Percentiles rank a stretch among this genome's conserved stretches.
Conservation (phyloP, 2,329 filamentous ascomycete species). For the Aspergillaceae sp. region DNA sequence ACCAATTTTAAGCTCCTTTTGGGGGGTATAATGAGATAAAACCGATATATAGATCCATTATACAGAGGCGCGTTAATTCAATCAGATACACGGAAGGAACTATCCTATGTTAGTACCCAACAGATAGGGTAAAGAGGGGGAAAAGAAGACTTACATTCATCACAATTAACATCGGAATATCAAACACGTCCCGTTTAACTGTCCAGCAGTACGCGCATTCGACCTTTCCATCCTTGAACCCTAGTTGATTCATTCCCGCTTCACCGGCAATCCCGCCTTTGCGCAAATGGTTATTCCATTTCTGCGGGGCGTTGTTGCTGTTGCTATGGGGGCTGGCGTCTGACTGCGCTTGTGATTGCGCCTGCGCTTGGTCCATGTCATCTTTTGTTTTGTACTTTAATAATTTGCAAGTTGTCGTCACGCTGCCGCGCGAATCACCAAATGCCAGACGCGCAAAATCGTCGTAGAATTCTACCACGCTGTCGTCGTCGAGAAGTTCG, state of each 20-base stretch:
- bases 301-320: too few species aligned
- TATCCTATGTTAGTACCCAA: constrained; percentile 13
- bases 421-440: constrained; percentile 76
- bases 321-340: too few species aligned
- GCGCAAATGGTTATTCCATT: constrained; percentile 32
- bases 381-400: constrained; percentile 82
- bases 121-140: neutral
- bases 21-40: constrained; percentile 4
- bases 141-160: constrained; percentile 72
- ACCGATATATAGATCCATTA: neutral
- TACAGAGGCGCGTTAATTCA: constrained; percentile 1
- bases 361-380: constrained; percentile 33
- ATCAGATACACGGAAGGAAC: constrained; percentile 42
- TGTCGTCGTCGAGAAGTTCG: constrained; percentile 87
- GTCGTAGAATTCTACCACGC: constrained; percentile 88
- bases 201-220: constrained; percentile 96
- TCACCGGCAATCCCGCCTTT: constrained; percentile 41
- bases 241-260: constrained; percentile 70
- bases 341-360: constrained; percentile 37
- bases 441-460: constrained; percentile 91
- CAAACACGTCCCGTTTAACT: constrained; percentile 92
- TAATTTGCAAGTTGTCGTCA: constrained; percentile 73
- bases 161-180: constrained; percentile 97
- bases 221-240: constrained; percentile 76
- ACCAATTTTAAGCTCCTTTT: neutral